Conservation (phyloP, 2,329 filamentous ascomycete genomes). For the Metarhizium humberi region DNA sequence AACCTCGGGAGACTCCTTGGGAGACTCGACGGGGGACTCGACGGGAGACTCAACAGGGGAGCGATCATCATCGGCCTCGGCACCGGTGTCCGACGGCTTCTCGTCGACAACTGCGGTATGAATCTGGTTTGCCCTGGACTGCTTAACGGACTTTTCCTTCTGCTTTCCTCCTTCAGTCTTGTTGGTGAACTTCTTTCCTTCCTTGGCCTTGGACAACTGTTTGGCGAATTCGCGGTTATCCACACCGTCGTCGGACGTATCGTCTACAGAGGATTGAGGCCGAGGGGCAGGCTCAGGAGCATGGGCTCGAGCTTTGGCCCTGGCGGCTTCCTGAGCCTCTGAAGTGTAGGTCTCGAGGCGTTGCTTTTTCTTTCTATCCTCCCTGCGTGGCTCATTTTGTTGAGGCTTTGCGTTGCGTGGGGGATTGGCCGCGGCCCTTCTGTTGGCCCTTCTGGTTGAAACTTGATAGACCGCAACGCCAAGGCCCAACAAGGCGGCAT, state of each 20-base stretch:
- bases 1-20: conserved; percentile 55
- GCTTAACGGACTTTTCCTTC: conserved; percentile 61
- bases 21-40: conserved; percentile 44
- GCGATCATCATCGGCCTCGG: conserved; percentile 72
- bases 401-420: conserved; percentile 20
- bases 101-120: conserved; percentile 31
- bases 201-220: conserved; percentile 61
- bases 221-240: conserved; percentile 70
- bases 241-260: conserved; percentile 48
- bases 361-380: conserved; percentile 37
- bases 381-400: conserved; percentile 26
- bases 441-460: conserved; percentile 25
- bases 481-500: conserved; percentile 26
- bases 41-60: conserved; percentile 59
- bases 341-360: conserved; percentile 31
- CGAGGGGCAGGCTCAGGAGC: conserved; percentile 6
- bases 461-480: conserved; percentile 26
- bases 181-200: conserved; percentile 52
- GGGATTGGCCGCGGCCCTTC: conserved; percentile 16
- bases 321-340: conserved; percentile 26
- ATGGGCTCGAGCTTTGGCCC: conserved; percentile 24
- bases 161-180: conserved; percentile 51
- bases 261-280: conserved; percentile 16
- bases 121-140: conserved; percentile 50
- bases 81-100: conserved; percentile 50